Percentiles rank a stretch among this genome's conserved stretches.
These are phyloP conservation scores for Thymus quinquecostatus DNA, from an alignment of 257 asterid genomes.

Conservation along the genomic window DNA sequence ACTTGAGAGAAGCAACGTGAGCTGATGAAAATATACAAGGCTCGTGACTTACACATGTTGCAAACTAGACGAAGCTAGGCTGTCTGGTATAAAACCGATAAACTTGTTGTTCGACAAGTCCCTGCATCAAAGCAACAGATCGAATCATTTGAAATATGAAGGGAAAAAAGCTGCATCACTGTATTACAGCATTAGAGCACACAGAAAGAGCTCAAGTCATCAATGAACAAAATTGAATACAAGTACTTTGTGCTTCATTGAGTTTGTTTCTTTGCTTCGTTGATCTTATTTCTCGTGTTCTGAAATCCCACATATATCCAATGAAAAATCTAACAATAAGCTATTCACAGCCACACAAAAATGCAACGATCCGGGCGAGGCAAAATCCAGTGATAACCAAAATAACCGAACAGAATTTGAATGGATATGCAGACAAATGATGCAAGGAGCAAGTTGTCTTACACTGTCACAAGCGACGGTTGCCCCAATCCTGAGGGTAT, in stretches of 20 bases:
- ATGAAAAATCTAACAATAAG: background rate
- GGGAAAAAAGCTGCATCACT: background rate
- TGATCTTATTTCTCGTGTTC: background rate
- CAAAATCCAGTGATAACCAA: constrained; percentile 3
- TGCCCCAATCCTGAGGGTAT: constrained; percentile 78
- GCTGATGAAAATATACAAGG: background rate
- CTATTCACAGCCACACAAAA: background rate
- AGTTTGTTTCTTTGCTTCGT: background rate
- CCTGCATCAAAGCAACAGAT: constrained; percentile 55
- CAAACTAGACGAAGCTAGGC: constrained; percentile 71
- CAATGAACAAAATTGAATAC: background rate
- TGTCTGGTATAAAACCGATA: constrained; percentile 78
- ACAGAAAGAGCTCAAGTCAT: background rate
- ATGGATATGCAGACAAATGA: background rate
- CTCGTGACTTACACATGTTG: constrained; percentile 76
- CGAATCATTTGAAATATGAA: background rate
- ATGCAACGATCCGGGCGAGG: background rate
- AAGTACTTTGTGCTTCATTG: background rate
- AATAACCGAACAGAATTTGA: background rate
- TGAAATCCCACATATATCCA: background rate
- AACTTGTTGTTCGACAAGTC: constrained; percentile 83
- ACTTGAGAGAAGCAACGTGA: too few species aligned
- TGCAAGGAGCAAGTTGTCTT: constrained; percentile 43
- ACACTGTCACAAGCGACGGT: constrained; percentile 81
- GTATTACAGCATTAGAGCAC: background rate